phyloP scores from a whole-genome alignment of 23 red algal species.

The Agarophyton chilense region DNA sequence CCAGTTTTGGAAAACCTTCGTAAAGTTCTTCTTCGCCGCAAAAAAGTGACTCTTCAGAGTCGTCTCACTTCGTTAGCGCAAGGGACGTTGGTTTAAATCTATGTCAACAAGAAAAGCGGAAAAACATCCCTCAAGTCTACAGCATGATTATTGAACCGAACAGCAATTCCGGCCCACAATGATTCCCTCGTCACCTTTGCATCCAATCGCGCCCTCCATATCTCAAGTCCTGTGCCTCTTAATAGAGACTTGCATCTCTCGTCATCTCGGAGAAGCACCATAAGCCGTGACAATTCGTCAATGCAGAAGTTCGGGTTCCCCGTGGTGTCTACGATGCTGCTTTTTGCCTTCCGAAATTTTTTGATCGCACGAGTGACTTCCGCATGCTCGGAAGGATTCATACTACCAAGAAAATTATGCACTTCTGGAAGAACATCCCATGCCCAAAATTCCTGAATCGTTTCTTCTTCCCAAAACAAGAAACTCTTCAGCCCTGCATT shows the following conservation, averaged over 20 bases:
- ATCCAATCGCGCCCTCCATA: not conserved
- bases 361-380: not conserved
- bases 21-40: not conserved
- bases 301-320: not conserved
- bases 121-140: not conserved
- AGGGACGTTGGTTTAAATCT: too few species aligned
- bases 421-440: not conserved
- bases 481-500: too few species aligned
- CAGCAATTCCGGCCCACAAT: not conserved
- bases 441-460: not conserved
- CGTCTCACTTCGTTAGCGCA: too few species aligned
- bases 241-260: not conserved
- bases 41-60: too few species aligned
- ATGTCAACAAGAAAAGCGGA: too few species aligned
- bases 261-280: too few species aligned
- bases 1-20: not conserved
- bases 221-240: not conserved
- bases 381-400: not conserved
- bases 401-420: not conserved
- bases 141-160: too few species aligned
- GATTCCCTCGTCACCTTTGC: not conserved
- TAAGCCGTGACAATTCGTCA: too few species aligned
- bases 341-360: not conserved
- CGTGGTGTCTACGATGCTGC: not conserved
- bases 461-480: not conserved